These are phyloP conservation scores for Colletotrichum kahawae DNA, from an alignment of 2,329 filamentous ascomycete genomes.

Conservation along the genomic window DNA sequence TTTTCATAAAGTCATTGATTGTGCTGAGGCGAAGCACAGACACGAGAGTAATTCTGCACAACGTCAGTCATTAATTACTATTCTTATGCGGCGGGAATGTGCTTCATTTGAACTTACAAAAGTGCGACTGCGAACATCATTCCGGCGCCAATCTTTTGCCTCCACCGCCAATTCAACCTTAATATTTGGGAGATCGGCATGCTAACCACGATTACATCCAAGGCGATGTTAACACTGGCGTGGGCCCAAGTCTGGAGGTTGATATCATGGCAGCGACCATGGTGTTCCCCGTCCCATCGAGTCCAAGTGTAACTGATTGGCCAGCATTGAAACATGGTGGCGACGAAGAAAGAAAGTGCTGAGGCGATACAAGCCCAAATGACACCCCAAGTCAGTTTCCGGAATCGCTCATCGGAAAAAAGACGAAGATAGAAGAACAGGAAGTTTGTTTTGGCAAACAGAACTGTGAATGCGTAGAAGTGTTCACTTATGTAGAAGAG, in stretches of 20 bases:
- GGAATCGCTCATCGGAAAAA: constrained; percentile 42
- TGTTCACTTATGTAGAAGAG: constrained; percentile 40
- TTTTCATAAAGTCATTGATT: constrained; percentile 12
- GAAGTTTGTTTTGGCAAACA: constrained; percentile 51
- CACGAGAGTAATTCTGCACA: not conserved
- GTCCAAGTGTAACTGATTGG: constrained; percentile 56
- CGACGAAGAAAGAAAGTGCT: constrained; percentile 42
- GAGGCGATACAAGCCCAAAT: constrained; percentile 38
- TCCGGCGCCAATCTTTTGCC: constrained; percentile 47
- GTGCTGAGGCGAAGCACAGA: not conserved
- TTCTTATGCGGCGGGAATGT: not conserved
- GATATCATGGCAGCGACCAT: constrained; percentile 50
- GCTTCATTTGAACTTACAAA: not conserved
- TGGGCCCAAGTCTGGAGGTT: constrained; percentile 51
- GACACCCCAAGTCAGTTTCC: constrained; percentile 41
- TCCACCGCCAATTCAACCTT: constrained; percentile 41
- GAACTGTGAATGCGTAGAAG: constrained; percentile 46
- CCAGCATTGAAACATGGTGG: constrained; percentile 49
- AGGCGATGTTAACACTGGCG: constrained; percentile 49
- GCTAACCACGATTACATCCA: constrained; percentile 52
- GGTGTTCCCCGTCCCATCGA: constrained; percentile 50
- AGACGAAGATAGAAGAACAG: constrained; percentile 58
- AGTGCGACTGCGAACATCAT: constrained; percentile 42
- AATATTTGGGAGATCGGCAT: constrained; percentile 48
- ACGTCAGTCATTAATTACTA: not conserved